Percentiles rank a stretch among this genome's conserved stretches.
Conservation (phyloP, 495 filamentous ascomycete genomes). For the Jackrogersella minutella region DNA sequence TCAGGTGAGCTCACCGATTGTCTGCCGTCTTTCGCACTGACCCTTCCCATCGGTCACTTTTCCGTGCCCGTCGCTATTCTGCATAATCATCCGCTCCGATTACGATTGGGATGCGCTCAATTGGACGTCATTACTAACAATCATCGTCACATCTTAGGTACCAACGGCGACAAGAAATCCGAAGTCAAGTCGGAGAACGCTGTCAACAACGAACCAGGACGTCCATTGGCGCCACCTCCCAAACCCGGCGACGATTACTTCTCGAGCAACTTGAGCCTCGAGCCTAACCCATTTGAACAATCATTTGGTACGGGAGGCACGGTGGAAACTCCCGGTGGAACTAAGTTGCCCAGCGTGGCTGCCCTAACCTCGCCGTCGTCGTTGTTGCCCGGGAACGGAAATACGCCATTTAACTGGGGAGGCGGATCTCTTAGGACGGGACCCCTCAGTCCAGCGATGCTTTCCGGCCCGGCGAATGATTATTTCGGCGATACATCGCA, state of each 20-base stretch:
- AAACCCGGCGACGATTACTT: conserved; percentile 84
- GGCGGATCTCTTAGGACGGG: conserved; percentile 86
- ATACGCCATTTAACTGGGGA: conserved; percentile 78
- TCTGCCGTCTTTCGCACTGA: conserved; percentile 22
- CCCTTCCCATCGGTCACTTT: conserved; percentile 16
- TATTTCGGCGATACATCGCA: conserved; percentile 81
- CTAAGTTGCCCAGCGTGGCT: conserved; percentile 88
- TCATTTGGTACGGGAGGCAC: conserved; percentile 78
- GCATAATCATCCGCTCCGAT: background rate
- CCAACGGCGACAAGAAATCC: conserved; percentile 48
- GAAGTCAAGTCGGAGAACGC: conserved; percentile 51
- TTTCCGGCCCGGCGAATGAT: conserved; percentile 81
- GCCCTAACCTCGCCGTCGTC: conserved; percentile 90
- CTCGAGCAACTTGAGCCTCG: conserved; percentile 70
- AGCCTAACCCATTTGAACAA: conserved; percentile 96
- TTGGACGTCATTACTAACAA: conserved; percentile 40
- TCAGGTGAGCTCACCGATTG: conserved; percentile 42
- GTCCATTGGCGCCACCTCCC: conserved; percentile 78
- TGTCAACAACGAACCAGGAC: conserved; percentile 49
- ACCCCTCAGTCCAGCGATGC: conserved; percentile 96
- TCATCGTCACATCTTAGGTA: conserved; percentile 33
- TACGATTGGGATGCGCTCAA: conserved; percentile 31
- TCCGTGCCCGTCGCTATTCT: conserved; percentile 17
- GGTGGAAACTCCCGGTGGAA: conserved; percentile 86
- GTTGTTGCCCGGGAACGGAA: conserved; percentile 72